Percentiles rank a stretch among this genome's conserved stretches.
Evolutionary conservation across 1,139 yeast genomes (phyloP).

Genomic region (Blastobotrys capitulatus): DNA sequence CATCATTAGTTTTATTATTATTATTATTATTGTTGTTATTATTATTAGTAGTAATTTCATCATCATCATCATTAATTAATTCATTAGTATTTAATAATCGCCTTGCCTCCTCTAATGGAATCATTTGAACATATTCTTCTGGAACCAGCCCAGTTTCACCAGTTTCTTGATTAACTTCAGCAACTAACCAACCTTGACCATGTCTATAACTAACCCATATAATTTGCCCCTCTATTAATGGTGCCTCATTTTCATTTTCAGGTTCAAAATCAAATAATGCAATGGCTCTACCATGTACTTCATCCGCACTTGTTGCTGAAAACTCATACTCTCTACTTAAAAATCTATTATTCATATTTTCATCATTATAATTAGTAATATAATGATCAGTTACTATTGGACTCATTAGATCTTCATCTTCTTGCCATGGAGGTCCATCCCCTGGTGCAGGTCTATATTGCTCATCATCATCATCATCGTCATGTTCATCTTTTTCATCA

Average conservation of each 20-base stretch:
- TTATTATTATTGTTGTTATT: background rate
- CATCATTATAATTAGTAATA: constrained; percentile 16
- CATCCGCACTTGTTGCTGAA: constrained; percentile 35
- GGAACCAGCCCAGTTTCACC: constrained; percentile 94
- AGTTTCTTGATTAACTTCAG: constrained; percentile 62
- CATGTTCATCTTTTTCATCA: constrained; percentile 11
- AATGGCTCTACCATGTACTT: constrained; percentile 58
- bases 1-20: background rate
- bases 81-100: constrained; percentile 8
- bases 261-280: constrained; percentile 89
- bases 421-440: constrained; percentile 34
- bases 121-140: constrained; percentile 78
- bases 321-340: constrained; percentile 31
- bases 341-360: constrained; percentile 10
- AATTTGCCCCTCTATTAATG: constrained; percentile 70
- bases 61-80: background rate
- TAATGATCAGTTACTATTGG: constrained; percentile 23
- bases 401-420: constrained; percentile 28
- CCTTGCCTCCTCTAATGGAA: constrained; percentile 26
- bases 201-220: constrained; percentile 86
- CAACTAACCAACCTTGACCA: constrained; percentile 98
- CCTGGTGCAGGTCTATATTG: constrained; percentile 5
- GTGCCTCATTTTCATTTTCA: constrained; percentile 89
- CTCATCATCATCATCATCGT: constrained; percentile 21
- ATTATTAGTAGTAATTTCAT: constrained; percentile 6